Evolutionary conservation across 768 basidiomycete species (phyloP), one percentile per base, ranked within the genome.

Genomic region (Lepiota venenata): DNA sequence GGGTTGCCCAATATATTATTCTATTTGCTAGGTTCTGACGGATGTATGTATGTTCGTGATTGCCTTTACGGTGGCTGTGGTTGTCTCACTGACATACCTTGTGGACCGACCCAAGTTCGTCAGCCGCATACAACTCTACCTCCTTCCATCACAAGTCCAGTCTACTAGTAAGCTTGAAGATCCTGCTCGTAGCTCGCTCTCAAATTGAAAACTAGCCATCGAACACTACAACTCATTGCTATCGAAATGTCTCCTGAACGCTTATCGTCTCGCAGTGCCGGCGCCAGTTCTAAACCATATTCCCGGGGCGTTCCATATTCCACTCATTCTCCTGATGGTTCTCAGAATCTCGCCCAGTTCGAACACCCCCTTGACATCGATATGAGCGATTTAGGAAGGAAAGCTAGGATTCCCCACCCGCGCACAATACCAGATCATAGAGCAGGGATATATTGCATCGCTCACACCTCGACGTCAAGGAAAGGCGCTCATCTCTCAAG

Each of bases 401-500:
- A 62, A 60, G 35, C 63, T 76, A 16, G 85, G 85, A 1, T 82
- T 88, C 55, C 88, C 87, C 1, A 78, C 83, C 3, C 79, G 80
- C 52, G 74, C 71, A 8, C 79, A 81, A 46, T 90, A 85, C 69
- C 77, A 82, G 45, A 65, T 70, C 36, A 76, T 87, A 61, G 81
- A 87, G 60, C 65, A 70, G 0, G 70, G 71, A 32, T 91, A 91
- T 66, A 70, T 90, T 48, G 61, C 65, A 16, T 77, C 78, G 15
- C 77, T 91, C 27, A 81, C 79, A 49, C 72, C 78, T 2, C 74
- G 80, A 49, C 66, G 75, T 41, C 74, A 73, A 46, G 80, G 80
- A 36, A 91, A 91, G 66, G 86, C 88, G 3, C 78, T 91, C 55
- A 85, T 92, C 65, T 82, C 81, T 11, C 85, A 84, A 61, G 69